Conservation (phyloP, 2,329 filamentous ascomycete species). For the Diaporthe velutina region DNA sequence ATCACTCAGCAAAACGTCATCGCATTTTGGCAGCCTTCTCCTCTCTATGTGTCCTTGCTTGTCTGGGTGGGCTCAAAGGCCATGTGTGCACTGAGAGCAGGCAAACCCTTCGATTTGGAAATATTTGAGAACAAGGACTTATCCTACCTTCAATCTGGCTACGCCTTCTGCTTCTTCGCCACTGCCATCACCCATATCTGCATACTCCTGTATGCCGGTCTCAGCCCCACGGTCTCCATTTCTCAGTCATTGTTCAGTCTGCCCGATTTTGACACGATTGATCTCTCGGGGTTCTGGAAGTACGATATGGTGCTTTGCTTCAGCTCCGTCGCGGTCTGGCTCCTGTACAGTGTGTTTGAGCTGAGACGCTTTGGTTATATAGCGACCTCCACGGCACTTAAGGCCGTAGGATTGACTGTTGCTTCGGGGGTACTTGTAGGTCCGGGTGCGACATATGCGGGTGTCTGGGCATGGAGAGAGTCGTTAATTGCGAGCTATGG, state of each 20-base stretch:
- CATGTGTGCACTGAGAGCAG: neutral
- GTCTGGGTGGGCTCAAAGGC: constrained; percentile 26
- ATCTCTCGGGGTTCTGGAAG: constrained; percentile 5
- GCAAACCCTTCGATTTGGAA: constrained; percentile 13
- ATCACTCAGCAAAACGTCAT: constrained; percentile 35
- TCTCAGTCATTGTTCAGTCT: neutral
- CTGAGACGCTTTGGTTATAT: constrained; percentile 1
- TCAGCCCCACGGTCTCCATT: neutral
- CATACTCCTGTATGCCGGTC: neutral
- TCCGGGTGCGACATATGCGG: constrained; percentile 2
- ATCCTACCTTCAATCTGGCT: neutral
- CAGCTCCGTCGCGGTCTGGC: constrained; percentile 1
- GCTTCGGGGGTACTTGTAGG: constrained; percentile 2
- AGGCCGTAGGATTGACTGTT: neutral
- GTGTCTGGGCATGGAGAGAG: constrained; percentile 28
- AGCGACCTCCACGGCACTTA: neutral
- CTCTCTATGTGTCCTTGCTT: constrained; percentile 36
- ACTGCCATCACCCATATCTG: neutral
- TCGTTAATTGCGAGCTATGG: constrained; percentile 23
- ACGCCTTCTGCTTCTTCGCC: constrained; percentile 20
- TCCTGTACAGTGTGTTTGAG: constrained; percentile 12
- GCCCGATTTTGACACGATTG: neutral
- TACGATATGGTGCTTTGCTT: constrained; percentile 21
- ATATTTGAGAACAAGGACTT: constrained; percentile 5
- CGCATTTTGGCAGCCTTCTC: constrained; percentile 40